These are phyloP conservation scores for Corniculantispora saksenae DNA, from an alignment of 2,329 filamentous ascomycete genomes.

Conservation along the genomic window DNA sequence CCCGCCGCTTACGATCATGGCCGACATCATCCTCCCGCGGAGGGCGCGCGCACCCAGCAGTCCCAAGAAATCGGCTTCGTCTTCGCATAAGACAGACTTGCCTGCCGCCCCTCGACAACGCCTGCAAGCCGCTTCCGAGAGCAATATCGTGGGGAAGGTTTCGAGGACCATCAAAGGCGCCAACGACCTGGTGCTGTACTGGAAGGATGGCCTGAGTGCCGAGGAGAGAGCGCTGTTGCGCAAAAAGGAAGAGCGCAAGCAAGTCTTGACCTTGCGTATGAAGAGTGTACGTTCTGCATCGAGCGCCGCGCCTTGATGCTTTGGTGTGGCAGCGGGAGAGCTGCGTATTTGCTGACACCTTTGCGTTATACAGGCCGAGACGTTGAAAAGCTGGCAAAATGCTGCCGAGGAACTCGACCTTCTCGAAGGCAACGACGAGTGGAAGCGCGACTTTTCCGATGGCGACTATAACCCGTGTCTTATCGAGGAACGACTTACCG, in stretches of 20 bases:
- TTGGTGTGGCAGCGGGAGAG: background rate
- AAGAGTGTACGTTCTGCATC: slow-evolving; percentile 56
- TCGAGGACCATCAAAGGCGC: slow-evolving; percentile 40
- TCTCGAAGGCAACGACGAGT: slow-evolving; percentile 76
- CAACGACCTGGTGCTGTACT: slow-evolving; percentile 45
- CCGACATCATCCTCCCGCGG: slow-evolving; percentile 19
- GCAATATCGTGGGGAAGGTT: slow-evolving; percentile 19
- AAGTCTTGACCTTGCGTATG: slow-evolving; percentile 64
- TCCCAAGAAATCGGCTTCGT: slow-evolving; percentile 2
- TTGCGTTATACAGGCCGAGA: slow-evolving; percentile 57
- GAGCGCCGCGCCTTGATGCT: background rate
- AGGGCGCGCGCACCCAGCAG: slow-evolving; percentile 13
- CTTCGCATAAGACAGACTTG: slow-evolving; percentile 1
- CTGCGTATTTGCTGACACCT: slow-evolving; percentile 11
- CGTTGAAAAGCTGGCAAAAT: slow-evolving; percentile 70
- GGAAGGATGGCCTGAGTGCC: slow-evolving; percentile 54
- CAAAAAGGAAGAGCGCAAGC: slow-evolving; percentile 58
- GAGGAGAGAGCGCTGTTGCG: slow-evolving; percentile 50
- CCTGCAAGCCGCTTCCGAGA: background rate
- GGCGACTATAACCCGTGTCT: slow-evolving; percentile 71
- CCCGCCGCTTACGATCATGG: slow-evolving; percentile 15
- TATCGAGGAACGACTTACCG: slow-evolving; percentile 67
- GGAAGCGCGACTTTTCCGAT: slow-evolving; percentile 68
- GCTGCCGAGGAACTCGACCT: slow-evolving; percentile 77
- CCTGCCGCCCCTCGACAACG: background rate